Evolutionary conservation across 352 stramenopile genomes (phyloP).

Genomic region (Pythium sukuiense): DNA sequence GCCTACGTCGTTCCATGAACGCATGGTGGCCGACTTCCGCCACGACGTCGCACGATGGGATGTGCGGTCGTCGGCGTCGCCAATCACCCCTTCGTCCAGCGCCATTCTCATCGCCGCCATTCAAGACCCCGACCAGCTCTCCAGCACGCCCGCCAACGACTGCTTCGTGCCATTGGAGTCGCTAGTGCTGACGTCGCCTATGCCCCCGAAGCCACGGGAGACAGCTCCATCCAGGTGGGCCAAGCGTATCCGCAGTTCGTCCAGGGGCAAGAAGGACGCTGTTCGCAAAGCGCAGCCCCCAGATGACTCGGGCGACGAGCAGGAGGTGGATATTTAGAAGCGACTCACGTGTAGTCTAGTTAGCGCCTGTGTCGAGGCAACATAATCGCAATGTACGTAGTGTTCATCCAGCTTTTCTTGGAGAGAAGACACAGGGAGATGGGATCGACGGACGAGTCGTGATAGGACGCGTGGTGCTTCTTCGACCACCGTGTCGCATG

Average conservation of each 20-base stretch:
- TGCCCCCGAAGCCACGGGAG: not conserved
- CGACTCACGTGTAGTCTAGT: not conserved
- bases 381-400: slow-evolving; percentile 1
- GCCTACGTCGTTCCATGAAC: slow-evolving; percentile 21
- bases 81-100: slow-evolving; percentile 47
- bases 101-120: slow-evolving; percentile 35
- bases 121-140: slow-evolving; percentile 18
- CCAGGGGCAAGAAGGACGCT: slow-evolving; percentile 20
- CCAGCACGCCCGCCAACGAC: slow-evolving; percentile 29
- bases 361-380: not conserved
- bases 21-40: slow-evolving; percentile 47
- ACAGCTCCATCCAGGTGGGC: slow-evolving; percentile 4
- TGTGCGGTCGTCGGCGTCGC: slow-evolving; percentile 43
- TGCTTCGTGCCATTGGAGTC: slow-evolving; percentile 46
- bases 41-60: slow-evolving; percentile 50
- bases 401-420: not conserved
- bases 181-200: slow-evolving; percentile 22
- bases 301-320: slow-evolving; percentile 37
- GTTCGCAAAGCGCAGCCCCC: slow-evolving; percentile 5
- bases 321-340: slow-evolving; percentile 34
- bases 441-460: not conserved
- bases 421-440: not conserved
- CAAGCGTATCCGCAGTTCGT: slow-evolving; percentile 9
- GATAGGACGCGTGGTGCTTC: not conserved
- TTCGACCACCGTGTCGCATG: not conserved